Conservation (phyloP, 2,329 filamentous ascomycete genomes). For the Colletotrichum nymphaeae region DNA sequence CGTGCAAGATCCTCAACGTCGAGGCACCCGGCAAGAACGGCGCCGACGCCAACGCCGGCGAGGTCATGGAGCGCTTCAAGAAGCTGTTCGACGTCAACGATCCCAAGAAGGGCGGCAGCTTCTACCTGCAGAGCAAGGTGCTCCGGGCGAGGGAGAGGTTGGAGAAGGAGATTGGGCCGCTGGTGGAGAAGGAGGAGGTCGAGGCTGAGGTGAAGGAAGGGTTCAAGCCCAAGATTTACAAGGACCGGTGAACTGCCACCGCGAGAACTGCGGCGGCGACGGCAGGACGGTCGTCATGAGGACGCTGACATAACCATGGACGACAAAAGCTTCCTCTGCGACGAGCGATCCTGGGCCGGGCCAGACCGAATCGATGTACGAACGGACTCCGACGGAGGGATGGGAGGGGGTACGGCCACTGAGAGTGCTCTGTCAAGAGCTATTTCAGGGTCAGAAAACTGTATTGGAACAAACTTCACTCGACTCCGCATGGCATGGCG, state of each 20-base stretch:
- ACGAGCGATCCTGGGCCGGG: not conserved
- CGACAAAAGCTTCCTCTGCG: not conserved
- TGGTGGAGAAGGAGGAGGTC: slow-evolving; percentile 75
- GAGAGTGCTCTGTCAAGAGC: not conserved
- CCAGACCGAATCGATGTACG: not conserved
- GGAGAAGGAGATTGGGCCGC: slow-evolving; percentile 84
- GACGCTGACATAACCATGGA: not conserved
- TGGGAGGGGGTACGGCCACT: not conserved
- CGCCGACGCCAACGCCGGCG: slow-evolving; percentile 77
- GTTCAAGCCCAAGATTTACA: slow-evolving; percentile 96
- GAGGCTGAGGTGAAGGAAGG: slow-evolving; percentile 86
- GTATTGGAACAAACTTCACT: slow-evolving; percentile 38
- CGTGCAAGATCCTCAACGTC: slow-evolving; percentile 96
- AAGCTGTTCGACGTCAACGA: slow-evolving; percentile 94
- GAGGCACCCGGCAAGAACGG: slow-evolving; percentile 81
- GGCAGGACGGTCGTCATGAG: not conserved
- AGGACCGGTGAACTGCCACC: slow-evolving; percentile 63
- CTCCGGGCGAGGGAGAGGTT: slow-evolving; percentile 90
- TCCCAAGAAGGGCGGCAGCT: slow-evolving; percentile 94
- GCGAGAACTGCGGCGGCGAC: not conserved
- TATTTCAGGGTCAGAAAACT: slow-evolving; percentile 9
- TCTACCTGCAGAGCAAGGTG: slow-evolving; percentile 98
- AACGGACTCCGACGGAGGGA: not conserved
- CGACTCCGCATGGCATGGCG: slow-evolving; percentile 39
- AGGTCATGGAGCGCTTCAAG: slow-evolving; percentile 90